Base-by-base conservation (phyloP, 2,329 filamentous ascomycete genomes). In the Gnomoniopsis smithogilvyi region DNA sequence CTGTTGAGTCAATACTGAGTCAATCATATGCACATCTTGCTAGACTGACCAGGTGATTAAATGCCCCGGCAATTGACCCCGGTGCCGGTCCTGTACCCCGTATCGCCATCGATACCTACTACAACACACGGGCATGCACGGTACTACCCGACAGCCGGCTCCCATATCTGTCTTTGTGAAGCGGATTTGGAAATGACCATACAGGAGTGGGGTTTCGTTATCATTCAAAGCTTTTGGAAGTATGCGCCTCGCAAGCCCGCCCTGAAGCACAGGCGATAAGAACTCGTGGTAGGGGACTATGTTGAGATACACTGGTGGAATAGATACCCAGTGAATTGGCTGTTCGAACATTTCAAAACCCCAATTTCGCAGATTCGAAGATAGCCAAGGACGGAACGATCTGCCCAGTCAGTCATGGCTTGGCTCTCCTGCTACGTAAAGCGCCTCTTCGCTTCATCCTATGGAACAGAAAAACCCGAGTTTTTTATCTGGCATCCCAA, bases 401-500 rank as follows among this genome's bases (percentile, higher is more conserved):
- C 12, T 41, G 36, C 12, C 12, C 3, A 41, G 12, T 17, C 26
- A 21, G 19, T 36, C 2, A 54, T 59, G 58, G 19, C 34, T 6
- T 60, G 61, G 14, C 34, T 65, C 15, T 60, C 54, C 12, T 64
- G 63, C 48, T 65, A 64, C 51, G 59, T 53, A 6, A 64, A 58
- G 52, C 64, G 66, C 45, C 43, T 71, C 58, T 69, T 71, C 55
- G 64, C 65, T 1, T 71, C 68, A 3, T 67, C 68, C 6, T 71
- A 70, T 46, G 66, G 65, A 46, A 61, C 63, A 34, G 55, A 66
- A 38, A 54, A 59, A 6, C 62, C 64, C 1, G 61, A 62, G 3
- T 67, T 67, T 50, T 70, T 70, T 59, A 53, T 68, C n/a, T 69
- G 67, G 68, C 64, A 70, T 47, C 66, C 67, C 1, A 58, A 63